Evolutionary conservation across 805 yeast genomes (phyloP).

Genomic region (Candida sithepensis): DNA sequence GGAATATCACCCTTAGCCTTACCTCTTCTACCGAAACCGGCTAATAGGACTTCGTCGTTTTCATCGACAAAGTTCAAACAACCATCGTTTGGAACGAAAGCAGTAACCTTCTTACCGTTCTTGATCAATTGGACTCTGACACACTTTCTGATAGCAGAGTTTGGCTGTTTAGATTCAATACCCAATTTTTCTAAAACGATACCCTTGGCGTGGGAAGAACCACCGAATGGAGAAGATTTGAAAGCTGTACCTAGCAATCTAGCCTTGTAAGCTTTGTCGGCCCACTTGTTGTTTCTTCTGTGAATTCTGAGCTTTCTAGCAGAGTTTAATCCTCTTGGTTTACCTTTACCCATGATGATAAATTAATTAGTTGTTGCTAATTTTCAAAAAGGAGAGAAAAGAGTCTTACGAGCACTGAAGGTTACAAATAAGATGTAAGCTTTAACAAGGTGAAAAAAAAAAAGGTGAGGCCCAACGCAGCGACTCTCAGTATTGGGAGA

Average conservation of each 20-base stretch:
- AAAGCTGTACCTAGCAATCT: constrained; percentile 99
- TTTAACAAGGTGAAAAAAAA: neutral
- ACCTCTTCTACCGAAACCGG: constrained; percentile 99
- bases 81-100: constrained; percentile 99
- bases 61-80: constrained; percentile 99
- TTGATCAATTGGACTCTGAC: constrained; percentile 99
- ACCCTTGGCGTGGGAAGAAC: constrained; percentile 99
- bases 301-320: constrained; percentile 99
- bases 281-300: constrained; percentile 99
- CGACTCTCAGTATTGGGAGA: neutral
- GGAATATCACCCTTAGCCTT: constrained; percentile 99
- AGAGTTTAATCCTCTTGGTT: constrained; percentile 99
- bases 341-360: constrained; percentile 94
- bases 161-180: constrained; percentile 99
- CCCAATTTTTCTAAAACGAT: constrained; percentile 99
- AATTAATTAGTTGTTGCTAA: constrained; percentile 6
- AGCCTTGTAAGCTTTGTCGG: constrained; percentile 96
- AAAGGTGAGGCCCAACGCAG: neutral
- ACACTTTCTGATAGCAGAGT: constrained; percentile 99
- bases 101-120: constrained; percentile 99
- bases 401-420: neutral
- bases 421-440: neutral
- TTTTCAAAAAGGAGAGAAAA: neutral
- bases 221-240: constrained; percentile 99
- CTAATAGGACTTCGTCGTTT: constrained; percentile 98